phyloP scores from a whole-genome alignment of 768 basidiomycete genomes.

The Trametes sanguinea region DNA sequence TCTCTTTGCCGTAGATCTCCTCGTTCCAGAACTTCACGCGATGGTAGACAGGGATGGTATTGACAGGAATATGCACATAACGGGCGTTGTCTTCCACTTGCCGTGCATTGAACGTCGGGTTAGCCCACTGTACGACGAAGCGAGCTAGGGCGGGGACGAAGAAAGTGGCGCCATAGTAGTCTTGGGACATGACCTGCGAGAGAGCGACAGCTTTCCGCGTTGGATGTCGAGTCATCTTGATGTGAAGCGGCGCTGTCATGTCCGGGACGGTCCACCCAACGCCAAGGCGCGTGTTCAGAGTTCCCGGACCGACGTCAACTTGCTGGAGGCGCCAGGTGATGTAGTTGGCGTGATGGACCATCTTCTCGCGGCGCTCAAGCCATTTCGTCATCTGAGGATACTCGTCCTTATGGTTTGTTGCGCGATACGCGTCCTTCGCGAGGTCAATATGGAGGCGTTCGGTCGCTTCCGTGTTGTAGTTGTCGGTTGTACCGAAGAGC shows the following conservation, averaged over 20 bases:
- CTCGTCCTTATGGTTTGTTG: slow-evolving; percentile 22
- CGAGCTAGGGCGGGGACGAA: slow-evolving; percentile 14
- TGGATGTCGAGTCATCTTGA: slow-evolving; percentile 2
- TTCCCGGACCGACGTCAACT: background rate
- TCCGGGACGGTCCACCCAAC: background rate
- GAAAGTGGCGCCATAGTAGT: background rate
- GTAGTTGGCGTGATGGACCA: slow-evolving; percentile 34
- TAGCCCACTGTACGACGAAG: background rate
- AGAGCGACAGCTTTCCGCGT: background rate
- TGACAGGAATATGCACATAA: slow-evolving; percentile 24
- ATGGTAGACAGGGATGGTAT: slow-evolving; percentile 35
- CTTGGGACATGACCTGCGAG: background rate
- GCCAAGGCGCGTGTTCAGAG: no score
- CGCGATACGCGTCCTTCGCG: no score
- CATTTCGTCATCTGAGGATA: slow-evolving; percentile 16
- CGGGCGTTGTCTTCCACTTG: background rate
- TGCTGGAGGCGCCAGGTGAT: slow-evolving; percentile 22
- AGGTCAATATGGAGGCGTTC: slow-evolving; percentile 14
- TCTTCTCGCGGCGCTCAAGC: slow-evolving; percentile 17
- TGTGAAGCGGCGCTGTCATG: background rate
- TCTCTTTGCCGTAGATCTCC: slow-evolving; percentile 18
- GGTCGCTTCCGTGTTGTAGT: slow-evolving; percentile 17
- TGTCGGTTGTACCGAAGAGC: slow-evolving; percentile 6
- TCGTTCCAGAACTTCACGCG: slow-evolving; percentile 32
- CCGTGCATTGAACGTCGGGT: background rate